These are phyloP conservation scores for Arachnopeziza araneosa DNA, from an alignment of 2,329 filamentous ascomycete genomes.

Conservation along the genomic window DNA sequence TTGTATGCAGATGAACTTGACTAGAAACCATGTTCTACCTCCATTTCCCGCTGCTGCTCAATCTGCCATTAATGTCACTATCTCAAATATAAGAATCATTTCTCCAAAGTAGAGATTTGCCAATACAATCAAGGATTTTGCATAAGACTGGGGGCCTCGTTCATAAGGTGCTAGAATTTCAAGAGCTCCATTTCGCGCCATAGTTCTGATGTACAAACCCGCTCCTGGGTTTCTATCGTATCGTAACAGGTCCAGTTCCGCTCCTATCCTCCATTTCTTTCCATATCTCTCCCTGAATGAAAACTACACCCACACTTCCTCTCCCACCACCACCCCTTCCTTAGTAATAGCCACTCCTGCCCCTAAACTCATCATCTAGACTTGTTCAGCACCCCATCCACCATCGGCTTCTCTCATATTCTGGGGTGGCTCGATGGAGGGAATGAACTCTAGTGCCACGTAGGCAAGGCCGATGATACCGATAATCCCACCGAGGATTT, in stretches of 20 bases:
- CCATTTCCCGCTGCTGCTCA: too few species aligned
- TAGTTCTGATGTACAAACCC: not conserved
- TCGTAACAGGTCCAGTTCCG: not conserved
- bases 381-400: slow-evolving; percentile 31
- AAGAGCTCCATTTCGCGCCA: not conserved
- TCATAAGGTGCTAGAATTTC: not conserved
- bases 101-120: too few species aligned
- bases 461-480: slow-evolving; percentile 76
- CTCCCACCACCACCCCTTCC: not conserved
- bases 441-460: slow-evolving; percentile 67
- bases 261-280: not conserved
- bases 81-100: too few species aligned
- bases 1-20: too few species aligned
- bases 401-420: slow-evolving; percentile 44
- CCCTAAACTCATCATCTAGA: slow-evolving; percentile 14
- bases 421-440: slow-evolving; percentile 62
- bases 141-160: not conserved
- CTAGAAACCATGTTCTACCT: too few species aligned
- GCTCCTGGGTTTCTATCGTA: not conserved
- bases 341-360: not conserved
- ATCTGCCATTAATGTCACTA: too few species aligned
- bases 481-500: slow-evolving; percentile 72
- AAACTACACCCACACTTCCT: too few species aligned
- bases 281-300: not conserved
- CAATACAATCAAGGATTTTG: too few species aligned